Evolutionary conservation across 75 land plant species (phyloP).

Genomic region (Ceratopteris richardii): DNA sequence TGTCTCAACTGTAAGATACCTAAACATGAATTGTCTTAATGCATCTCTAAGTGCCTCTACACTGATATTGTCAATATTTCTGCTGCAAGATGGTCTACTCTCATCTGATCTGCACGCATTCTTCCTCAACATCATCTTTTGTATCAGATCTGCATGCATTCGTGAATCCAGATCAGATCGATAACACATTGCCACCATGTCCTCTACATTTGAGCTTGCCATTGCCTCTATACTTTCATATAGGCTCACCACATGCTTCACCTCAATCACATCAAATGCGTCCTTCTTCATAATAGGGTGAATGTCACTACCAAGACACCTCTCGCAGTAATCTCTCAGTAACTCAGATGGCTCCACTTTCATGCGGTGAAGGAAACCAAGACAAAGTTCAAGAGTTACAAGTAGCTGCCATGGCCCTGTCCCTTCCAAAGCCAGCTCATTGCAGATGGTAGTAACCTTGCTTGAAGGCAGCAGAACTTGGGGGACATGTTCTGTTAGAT

Average conservation of each 20-base stretch:
- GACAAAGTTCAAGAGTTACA: conserved; percentile 16
- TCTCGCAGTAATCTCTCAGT: conserved; percentile 13
- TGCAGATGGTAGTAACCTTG: conserved; percentile 6
- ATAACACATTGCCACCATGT: conserved; percentile 11
- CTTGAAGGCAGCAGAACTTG: conserved; percentile 9
- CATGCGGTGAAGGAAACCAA: conserved; percentile 15
- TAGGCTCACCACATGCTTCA: conserved; percentile 21
- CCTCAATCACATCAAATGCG: conserved; percentile 14
- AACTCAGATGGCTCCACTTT: conserved; percentile 11
- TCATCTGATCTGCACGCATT: background rate
- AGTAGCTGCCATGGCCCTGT: conserved; percentile 20
- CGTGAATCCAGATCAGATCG: background rate
- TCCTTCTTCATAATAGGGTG: conserved; percentile 7
- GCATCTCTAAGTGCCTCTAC: conserved; percentile 11
- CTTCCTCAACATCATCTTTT: background rate
- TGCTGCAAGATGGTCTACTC: conserved; percentile 8
- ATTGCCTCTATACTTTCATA: conserved; percentile 21
- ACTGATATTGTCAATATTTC: conserved; percentile 3
- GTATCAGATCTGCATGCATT: background rate
- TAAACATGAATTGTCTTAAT: conserved; percentile 19
- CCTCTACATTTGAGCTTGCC: conserved; percentile 11
- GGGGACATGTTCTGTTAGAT: conserved; percentile 10
- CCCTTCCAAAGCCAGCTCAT: conserved; percentile 12
- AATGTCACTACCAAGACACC: conserved; percentile 12
- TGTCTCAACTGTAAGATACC: conserved; percentile 13